These are phyloP conservation scores for Xylariales sp. DNA, from an alignment of 2,329 filamentous ascomycete species.

Conservation along the genomic window DNA sequence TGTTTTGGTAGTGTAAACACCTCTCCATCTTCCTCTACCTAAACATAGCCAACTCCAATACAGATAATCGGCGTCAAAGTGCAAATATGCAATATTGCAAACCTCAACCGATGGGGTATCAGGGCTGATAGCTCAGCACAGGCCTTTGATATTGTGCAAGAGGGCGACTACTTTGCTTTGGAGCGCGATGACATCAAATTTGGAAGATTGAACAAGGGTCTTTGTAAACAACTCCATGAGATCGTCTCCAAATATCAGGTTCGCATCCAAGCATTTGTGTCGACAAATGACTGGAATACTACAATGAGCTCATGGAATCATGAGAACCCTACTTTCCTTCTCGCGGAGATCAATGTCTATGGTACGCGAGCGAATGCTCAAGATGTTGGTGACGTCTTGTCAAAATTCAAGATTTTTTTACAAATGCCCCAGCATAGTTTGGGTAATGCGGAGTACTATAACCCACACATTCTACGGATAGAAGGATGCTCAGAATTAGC, in stretches of 20 bases:
- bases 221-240: constrained; percentile 9
- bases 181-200: not conserved
- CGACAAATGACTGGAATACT: not conserved
- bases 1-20: constrained; percentile 22
- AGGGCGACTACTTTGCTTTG: constrained; percentile 13
- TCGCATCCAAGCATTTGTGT: constrained; percentile 6
- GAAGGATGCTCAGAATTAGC: not conserved
- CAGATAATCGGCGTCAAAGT: constrained; percentile 17
- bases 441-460: constrained; percentile 22
- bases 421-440: constrained; percentile 20
- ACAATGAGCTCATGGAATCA: not conserved
- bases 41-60: not conserved
- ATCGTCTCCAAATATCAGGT: not conserved
- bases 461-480: constrained; percentile 31
- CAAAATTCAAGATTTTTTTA: constrained; percentile 16
- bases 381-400: constrained; percentile 25
- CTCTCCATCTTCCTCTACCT: not conserved
- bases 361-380: constrained; percentile 17
- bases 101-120: not conserved
- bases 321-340: not conserved
- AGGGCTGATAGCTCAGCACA: not conserved
- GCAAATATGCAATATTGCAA: constrained; percentile 3
- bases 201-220: constrained; percentile 19
- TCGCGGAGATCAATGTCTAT: constrained; percentile 29
- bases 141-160: constrained; percentile 6